Conservation (phyloP, 306 rosid species). For the Adenanthera pavonina region DNA sequence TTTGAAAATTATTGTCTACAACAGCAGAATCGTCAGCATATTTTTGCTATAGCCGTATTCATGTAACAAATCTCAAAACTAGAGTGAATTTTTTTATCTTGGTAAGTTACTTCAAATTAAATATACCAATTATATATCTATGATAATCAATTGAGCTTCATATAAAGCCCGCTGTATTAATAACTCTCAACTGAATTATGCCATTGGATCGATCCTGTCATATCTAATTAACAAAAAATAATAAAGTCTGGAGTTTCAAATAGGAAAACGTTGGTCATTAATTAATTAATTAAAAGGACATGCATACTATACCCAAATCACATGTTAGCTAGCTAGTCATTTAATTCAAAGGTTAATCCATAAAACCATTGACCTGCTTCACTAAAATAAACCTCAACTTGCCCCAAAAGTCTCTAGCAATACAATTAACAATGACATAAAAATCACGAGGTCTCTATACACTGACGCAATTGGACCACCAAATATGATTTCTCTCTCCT, state of each 20-base stretch:
- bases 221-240: constrained; percentile 8
- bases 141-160: neutral
- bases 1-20: neutral
- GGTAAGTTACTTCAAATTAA: neutral
- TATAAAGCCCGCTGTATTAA: neutral
- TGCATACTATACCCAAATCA: constrained; percentile 4
- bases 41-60: neutral
- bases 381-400: constrained; percentile 33
- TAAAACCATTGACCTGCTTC: constrained; percentile 41
- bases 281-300: neutral
- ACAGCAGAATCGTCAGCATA: neutral
- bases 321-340: constrained; percentile 16
- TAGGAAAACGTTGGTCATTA: neutral
- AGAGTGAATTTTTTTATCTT: neutral
- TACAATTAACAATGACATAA: constrained; percentile 14
- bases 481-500: neutral
- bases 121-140: neutral
- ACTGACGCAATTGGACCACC: constrained; percentile 39
- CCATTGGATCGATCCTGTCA: neutral
- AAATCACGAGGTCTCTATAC: constrained; percentile 10
- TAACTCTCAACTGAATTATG: neutral
- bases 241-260: neutral
- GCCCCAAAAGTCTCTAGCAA: constrained; percentile 29
- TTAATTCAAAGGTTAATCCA: constrained; percentile 38
- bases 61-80: neutral